A percentile compares a stretch with the other conserved stretches of the same genome.
These are phyloP conservation scores for Oryza meyeriana DNA, from an alignment of 176 grass and related monocot genomes.

Conservation along the genomic window DNA sequence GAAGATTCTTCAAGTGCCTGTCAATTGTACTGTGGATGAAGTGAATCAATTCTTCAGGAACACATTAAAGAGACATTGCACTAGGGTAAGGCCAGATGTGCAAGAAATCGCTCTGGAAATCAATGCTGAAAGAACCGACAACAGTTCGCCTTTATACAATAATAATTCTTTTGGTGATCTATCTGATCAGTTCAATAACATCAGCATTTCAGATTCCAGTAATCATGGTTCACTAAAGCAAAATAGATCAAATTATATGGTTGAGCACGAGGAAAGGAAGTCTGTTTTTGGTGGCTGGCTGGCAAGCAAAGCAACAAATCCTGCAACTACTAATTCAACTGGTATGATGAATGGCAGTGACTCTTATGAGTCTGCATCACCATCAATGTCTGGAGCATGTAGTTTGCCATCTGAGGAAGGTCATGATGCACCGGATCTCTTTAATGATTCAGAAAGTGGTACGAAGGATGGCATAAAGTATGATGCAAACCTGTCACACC, in stretches of 20 bases:
- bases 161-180: constrained; percentile 32
- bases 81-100: constrained; percentile 56
- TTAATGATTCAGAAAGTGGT: constrained; percentile 28
- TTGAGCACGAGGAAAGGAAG: constrained; percentile 25
- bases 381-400: constrained; percentile 30
- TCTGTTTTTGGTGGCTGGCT: constrained; percentile 24
- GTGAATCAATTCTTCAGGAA: constrained; percentile 77
- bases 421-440: constrained; percentile 27
- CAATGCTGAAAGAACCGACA: constrained; percentile 27
- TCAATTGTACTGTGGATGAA: constrained; percentile 46
- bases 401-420: constrained; percentile 31
- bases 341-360: constrained; percentile 30
- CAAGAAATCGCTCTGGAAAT: constrained; percentile 36
- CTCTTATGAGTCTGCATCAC: constrained; percentile 27
- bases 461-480: constrained; percentile 8
- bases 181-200: constrained; percentile 46
- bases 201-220: constrained; percentile 47
- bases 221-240: constrained; percentile 35
- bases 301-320: constrained; percentile 30
- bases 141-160: constrained; percentile 13
- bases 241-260: constrained; percentile 24
- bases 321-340: constrained; percentile 16
- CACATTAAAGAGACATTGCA: constrained; percentile 64
- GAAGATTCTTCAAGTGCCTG: constrained; percentile 62
- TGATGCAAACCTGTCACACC: constrained; percentile 14